These are phyloP conservation scores for Turritis glabra DNA, from an alignment of 345 rosid genomes.

Conservation along the genomic window DNA sequence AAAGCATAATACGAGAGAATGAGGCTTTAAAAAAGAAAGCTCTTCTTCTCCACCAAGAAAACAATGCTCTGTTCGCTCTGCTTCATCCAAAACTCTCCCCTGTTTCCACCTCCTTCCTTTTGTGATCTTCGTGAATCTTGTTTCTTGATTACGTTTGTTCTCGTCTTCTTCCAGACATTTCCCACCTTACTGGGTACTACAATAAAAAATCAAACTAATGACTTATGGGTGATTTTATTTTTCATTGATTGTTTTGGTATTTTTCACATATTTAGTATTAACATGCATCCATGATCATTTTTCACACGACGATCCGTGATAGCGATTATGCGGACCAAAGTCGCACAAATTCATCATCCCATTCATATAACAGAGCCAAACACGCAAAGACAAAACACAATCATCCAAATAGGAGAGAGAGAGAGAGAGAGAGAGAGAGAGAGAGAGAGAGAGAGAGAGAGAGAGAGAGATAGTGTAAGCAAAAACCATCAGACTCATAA, in stretches of 20 bases:
- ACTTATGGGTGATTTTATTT: not conserved
- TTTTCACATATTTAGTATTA: too few relatives aligned
- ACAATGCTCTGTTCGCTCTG: slow-evolving; percentile 51
- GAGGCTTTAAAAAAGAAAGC: slow-evolving; percentile 66
- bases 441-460: not conserved
- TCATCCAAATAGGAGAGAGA: not conserved
- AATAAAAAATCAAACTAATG: not conserved
- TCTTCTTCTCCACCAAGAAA: slow-evolving; percentile 67
- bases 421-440: not conserved
- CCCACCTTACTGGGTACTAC: not conserved
- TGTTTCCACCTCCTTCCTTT: slow-evolving; percentile 12
- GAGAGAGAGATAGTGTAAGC: not conserved
- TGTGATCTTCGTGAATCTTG: not conserved
- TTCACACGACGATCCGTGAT: not conserved
- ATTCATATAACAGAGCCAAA: slow-evolving; percentile 14
- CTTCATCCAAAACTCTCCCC: slow-evolving; percentile 44
- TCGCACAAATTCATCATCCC: not conserved
- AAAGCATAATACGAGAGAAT: slow-evolving; percentile 61
- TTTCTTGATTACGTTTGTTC: not conserved
- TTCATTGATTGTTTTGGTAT: not conserved
- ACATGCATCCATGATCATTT: not conserved
- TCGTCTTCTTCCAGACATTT: not conserved
- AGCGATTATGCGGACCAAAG: not conserved
- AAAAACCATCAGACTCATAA: slow-evolving; percentile 15
- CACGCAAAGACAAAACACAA: slow-evolving; percentile 17